phyloP scores from a whole-genome alignment of 768 basidiomycete genomes.

The Auriscalpium vulgare region DNA sequence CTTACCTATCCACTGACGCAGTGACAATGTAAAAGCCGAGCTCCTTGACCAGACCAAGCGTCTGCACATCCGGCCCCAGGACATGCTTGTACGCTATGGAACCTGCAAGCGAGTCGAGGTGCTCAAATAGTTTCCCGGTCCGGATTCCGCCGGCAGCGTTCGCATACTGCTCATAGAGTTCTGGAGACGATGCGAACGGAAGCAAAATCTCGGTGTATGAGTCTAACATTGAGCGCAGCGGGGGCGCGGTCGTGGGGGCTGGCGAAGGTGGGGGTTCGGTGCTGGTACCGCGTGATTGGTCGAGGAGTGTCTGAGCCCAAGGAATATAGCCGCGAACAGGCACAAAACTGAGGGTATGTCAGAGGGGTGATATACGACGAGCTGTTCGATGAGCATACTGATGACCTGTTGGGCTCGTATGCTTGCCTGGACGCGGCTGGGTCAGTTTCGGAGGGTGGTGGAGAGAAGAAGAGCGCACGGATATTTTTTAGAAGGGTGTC shows the following conservation, averaged over 20 bases:
- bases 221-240: conserved; percentile 56
- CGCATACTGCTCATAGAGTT: conserved; percentile 59
- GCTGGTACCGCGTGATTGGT: background rate
- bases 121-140: conserved; percentile 69
- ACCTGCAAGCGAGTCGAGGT: conserved; percentile 79
- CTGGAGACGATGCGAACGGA: conserved; percentile 52
- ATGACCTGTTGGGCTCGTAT: background rate
- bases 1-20: conserved; percentile 69
- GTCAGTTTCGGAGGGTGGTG: background rate
- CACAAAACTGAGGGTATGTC: background rate
- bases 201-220: conserved; percentile 62
- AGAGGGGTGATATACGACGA: background rate
- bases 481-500: conserved; percentile 3
- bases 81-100: conserved; percentile 81
- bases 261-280: background rate
- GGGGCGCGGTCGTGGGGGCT: conserved; percentile 6
- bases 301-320: conserved; percentile 4
- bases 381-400: background rate
- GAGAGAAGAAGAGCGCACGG: background rate
- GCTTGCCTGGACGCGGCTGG: background rate
- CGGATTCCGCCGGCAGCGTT: conserved; percentile 67
- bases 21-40: conserved; percentile 79
- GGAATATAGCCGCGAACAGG: conserved; percentile 1
- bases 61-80: conserved; percentile 55
- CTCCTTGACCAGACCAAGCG: conserved; percentile 46